phyloP scores from a whole-genome alignment of 306 rosid genomes.

The Mimosa bimucronata region DNA sequence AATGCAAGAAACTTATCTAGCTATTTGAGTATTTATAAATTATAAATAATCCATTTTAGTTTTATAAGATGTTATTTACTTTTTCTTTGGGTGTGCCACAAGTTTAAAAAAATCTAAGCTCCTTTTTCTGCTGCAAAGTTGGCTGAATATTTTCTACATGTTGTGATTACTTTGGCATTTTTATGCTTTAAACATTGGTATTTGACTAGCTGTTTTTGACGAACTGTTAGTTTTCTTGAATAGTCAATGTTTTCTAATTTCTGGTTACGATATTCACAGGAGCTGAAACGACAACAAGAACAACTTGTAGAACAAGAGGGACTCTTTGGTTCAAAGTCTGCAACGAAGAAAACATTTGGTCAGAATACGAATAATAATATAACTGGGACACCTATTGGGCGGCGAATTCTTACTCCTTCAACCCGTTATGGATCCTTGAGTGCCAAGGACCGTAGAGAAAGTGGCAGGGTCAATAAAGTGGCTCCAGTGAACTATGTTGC shows the following conservation, averaged over 20 bases:
- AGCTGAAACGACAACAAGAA: slow-evolving; percentile 76
- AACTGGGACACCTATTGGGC: slow-evolving; percentile 71
- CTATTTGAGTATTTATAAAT: not conserved
- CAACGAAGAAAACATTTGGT: slow-evolving; percentile 75
- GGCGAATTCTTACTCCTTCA: slow-evolving; percentile 54
- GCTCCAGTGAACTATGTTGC: slow-evolving; percentile 84
- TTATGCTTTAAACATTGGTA: not conserved
- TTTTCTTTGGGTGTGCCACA: not conserved
- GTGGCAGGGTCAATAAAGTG: slow-evolving; percentile 55
- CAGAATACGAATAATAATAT: slow-evolving; percentile 58
- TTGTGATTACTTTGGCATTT: slow-evolving; percentile 8
- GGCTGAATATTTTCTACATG: not conserved
- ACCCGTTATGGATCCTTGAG: slow-evolving; percentile 58
- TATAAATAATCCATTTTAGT: not conserved
- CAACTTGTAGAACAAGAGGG: slow-evolving; percentile 74
- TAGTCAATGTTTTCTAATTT: slow-evolving; percentile 1
- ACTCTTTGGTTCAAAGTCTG: slow-evolving; percentile 74
- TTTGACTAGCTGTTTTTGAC: slow-evolving; percentile 17
- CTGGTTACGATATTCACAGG: slow-evolving; percentile 47
- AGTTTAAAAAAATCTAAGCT: not conserved
- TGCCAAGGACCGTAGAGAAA: slow-evolving; percentile 68
- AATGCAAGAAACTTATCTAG: not conserved
- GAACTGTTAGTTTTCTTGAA: slow-evolving; percentile 1
- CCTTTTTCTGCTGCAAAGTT: slow-evolving; percentile 25
- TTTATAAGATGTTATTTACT: slow-evolving; percentile 5